These are phyloP conservation scores for Trypanosoma cruzi DNA, from an alignment of 208 protist species.

Conservation along the genomic window DNA sequence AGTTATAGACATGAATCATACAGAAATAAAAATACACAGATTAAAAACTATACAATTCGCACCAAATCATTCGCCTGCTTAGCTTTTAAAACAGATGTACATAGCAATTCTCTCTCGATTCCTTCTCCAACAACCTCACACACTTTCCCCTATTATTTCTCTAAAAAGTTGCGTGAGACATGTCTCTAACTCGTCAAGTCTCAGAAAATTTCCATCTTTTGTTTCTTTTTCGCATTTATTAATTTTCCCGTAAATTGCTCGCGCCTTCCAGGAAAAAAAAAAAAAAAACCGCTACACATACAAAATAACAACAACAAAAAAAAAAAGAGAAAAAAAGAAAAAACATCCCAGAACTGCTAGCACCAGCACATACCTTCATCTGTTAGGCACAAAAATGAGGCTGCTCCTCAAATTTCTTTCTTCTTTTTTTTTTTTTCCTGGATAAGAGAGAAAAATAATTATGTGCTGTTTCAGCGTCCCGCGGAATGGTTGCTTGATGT, in stretches of 20 bases:
- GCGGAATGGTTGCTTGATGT: constrained; percentile 1
- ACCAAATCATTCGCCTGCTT: background rate
- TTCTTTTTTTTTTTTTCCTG: background rate
- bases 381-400: too few relatives aligned
- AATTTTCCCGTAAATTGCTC: background rate
- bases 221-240: background rate
- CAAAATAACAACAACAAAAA: background rate
- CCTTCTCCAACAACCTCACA: background rate
- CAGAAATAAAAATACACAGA: background rate
- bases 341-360: too few relatives aligned
- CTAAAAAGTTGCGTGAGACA: background rate
- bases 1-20: background rate
- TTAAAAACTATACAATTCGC: too few relatives aligned
- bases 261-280: background rate
- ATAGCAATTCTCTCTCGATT: background rate
- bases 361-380: too few relatives aligned
- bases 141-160: background rate
- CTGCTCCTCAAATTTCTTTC: background rate
- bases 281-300: background rate
- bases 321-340: too few relatives aligned
- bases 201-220: background rate
- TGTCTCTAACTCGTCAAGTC: background rate
- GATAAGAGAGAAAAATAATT: background rate
- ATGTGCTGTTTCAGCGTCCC: background rate
- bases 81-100: background rate